Percentiles rank a stretch among this genome's conserved stretches.
These are phyloP conservation scores for Neofusicoccum laricinum DNA, from an alignment of 2,329 filamentous ascomycete species.

Conservation along the genomic window DNA sequence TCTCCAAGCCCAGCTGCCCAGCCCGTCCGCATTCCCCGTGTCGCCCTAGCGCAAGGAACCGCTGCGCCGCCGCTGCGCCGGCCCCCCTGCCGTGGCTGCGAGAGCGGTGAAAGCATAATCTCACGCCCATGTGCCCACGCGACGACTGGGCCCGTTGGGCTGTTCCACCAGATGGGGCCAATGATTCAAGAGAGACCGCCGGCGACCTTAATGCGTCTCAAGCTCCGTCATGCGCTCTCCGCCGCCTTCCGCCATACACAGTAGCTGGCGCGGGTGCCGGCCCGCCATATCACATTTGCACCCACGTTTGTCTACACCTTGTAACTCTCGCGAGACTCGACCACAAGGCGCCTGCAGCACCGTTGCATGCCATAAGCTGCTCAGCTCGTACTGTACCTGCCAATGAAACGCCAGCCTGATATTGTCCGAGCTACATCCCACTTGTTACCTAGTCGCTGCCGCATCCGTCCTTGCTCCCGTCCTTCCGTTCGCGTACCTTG, in stretches of 20 bases:
- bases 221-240: neutral
- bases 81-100: neutral
- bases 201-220: neutral
- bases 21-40: neutral
- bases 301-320: neutral
- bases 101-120: constrained; percentile 12
- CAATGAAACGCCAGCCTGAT: neutral
- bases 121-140: neutral
- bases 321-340: neutral
- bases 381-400: neutral
- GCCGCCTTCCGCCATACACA: neutral
- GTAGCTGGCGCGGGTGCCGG: neutral
- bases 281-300: constrained; percentile 1
- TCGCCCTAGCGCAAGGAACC: constrained; percentile 15
- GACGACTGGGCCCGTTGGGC: neutral
- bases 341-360: neutral
- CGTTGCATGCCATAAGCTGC: neutral
- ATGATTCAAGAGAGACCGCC: neutral
- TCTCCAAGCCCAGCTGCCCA: neutral
- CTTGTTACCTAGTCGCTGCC: neutral
- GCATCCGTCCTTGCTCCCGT: constrained; percentile 12
- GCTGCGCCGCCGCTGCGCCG: neutral
- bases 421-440: neutral
- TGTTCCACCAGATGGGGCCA: neutral
- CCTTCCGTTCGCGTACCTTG: constrained; percentile 1